A percentile compares a stretch with the other conserved stretches of the same genome.
Evolutionary conservation across 306 rosid genomes (phyloP).

Genomic region (Cucumis melo): DNA sequence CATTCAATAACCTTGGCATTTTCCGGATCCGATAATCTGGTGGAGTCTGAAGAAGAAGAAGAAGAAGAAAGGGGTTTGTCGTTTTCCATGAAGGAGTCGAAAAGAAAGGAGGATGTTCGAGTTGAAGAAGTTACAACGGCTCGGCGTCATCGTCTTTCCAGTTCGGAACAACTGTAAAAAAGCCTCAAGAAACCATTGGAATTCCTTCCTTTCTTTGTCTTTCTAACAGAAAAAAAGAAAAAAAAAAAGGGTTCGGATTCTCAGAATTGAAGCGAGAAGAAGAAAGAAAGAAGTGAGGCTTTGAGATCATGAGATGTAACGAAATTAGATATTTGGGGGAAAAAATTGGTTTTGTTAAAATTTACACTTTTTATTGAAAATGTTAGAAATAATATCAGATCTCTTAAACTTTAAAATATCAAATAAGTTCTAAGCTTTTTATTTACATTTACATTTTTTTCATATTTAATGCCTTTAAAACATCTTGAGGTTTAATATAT

Average conservation of each 20-base stretch:
- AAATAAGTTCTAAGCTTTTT: no score
- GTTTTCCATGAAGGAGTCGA: slow-evolving; percentile 38
- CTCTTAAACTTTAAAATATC: no score
- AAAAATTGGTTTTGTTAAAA: neutral
- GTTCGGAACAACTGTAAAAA: neutral
- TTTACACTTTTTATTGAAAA: neutral
- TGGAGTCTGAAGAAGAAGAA: slow-evolving; percentile 11
- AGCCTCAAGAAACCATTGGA: slow-evolving; percentile 8
- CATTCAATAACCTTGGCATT: slow-evolving; percentile 47
- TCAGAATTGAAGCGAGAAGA: slow-evolving; percentile 16
- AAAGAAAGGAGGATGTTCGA: slow-evolving; percentile 5
- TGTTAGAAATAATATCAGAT: neutral
- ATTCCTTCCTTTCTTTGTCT: neutral
- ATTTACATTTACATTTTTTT: no score
- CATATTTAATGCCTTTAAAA: no score
- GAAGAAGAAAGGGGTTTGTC: slow-evolving; percentile 1
- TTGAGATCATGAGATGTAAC: neutral
- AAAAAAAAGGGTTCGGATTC: neutral
- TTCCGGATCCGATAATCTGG: slow-evolving; percentile 27
- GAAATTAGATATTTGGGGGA: neutral
- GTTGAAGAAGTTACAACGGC: slow-evolving; percentile 15
- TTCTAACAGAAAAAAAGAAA: neutral
- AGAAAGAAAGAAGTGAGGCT: neutral
- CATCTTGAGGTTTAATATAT: no score
- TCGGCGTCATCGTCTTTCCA: slow-evolving; percentile 60